Evolutionary conservation across 75 land plant genomes (phyloP).

Genomic region (Azolla pinnata): DNA sequence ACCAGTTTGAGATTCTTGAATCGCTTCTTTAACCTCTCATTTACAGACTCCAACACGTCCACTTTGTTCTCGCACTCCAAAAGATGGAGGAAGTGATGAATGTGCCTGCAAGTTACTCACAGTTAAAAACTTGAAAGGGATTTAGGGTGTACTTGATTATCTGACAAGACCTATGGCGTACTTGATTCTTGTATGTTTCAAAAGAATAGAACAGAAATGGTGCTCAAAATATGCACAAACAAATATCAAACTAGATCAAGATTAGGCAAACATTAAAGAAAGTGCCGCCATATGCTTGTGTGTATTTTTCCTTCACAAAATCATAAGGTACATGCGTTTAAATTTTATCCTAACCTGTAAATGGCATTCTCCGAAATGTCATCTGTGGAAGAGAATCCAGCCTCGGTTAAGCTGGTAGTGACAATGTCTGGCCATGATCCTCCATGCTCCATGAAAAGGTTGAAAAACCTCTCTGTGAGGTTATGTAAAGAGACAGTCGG

Average conservation of each 20-base stretch:
- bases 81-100: slow-evolving; percentile 55
- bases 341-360: slow-evolving; percentile 48
- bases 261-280: too few species aligned
- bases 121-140: too few species aligned
- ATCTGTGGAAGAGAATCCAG: slow-evolving; percentile 26
- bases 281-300: too few species aligned
- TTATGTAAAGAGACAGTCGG: slow-evolving; percentile 34
- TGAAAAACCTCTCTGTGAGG: slow-evolving; percentile 73
- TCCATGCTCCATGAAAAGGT: slow-evolving; percentile 81
- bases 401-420: slow-evolving; percentile 46
- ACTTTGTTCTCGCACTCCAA: slow-evolving; percentile 57
- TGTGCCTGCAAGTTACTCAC: slow-evolving; percentile 39
- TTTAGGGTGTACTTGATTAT: too few species aligned
- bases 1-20: slow-evolving; percentile 84
- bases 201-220: too few species aligned
- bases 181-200: too few species aligned
- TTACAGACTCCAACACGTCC: slow-evolving; percentile 72
- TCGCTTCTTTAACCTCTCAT: slow-evolving; percentile 89
- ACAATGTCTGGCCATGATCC: slow-evolving; percentile 63
- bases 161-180: too few species aligned
- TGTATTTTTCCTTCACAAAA: too few species aligned
- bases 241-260: too few species aligned
- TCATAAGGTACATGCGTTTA: too few species aligned
- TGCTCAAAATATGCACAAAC: too few species aligned
- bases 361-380: slow-evolving; percentile 64